A percentile compares a stretch with the other conserved stretches of the same genome.
These are phyloP conservation scores for Leishmania tarentolae DNA, from an alignment of 208 protist species.

Conservation along the genomic window DNA sequence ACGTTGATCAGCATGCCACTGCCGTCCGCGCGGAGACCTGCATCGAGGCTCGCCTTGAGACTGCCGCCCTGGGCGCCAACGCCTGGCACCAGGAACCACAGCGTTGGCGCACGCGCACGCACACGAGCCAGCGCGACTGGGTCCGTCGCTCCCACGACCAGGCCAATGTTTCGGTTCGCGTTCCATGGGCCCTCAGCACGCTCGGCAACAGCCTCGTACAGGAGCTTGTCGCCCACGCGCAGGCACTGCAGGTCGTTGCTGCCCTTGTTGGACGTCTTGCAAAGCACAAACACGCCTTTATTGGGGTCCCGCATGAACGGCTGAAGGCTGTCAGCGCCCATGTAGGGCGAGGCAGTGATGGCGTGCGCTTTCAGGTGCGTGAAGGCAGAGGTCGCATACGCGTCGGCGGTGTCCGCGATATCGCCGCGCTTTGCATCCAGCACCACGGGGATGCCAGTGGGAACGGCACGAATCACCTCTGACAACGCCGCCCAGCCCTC, in stretches of 20 bases:
- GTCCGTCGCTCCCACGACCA: conserved; percentile 88
- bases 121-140: conserved; percentile 74
- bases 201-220: conserved; percentile 87
- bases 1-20: conserved; percentile 89
- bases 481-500: conserved; percentile 74
- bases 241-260: conserved; percentile 86
- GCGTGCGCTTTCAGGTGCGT: conserved; percentile 78
- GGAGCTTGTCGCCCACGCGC: conserved; percentile 44
- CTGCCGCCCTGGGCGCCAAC: conserved; percentile 86
- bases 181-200: conserved; percentile 76
- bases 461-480: conserved; percentile 67
- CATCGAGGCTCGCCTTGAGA: conserved; percentile 69
- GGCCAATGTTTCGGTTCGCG: conserved; percentile 76
- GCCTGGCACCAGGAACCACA: conserved; percentile 91
- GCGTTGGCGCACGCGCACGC: conserved; percentile 68
- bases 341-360: conserved; percentile 88
- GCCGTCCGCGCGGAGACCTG: conserved; percentile 75
- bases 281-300: conserved; percentile 84
- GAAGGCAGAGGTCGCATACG: conserved; percentile 86
- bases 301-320: conserved; percentile 81
- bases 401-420: conserved; percentile 85
- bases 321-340: conserved; percentile 82
- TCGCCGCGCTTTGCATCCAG: conserved; percentile 90
- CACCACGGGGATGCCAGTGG: conserved; percentile 79
- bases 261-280: conserved; percentile 91